Conservation (phyloP, 202 grass and related monocot species). For the Bolboschoenoplectus hybrid region DNA sequence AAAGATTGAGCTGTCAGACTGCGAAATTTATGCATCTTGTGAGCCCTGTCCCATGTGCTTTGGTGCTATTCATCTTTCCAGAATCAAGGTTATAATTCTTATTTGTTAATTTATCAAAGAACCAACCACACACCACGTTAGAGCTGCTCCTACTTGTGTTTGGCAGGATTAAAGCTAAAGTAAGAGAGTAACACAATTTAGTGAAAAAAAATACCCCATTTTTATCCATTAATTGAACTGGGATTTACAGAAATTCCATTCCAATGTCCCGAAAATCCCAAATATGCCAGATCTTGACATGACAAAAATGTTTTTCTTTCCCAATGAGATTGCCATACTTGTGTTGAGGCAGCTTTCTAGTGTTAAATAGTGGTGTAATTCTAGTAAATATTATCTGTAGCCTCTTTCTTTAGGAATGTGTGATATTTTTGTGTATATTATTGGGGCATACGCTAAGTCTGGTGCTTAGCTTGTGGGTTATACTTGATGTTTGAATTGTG, state of each 20-base stretch:
- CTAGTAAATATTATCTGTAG: too few species aligned
- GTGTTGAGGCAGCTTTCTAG: background rate
- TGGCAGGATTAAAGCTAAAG: slow-evolving; percentile 14
- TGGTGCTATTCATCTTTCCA: slow-evolving; percentile 71
- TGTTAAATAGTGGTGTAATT: background rate
- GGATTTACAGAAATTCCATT: slow-evolving; percentile 7
- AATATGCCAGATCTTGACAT: background rate
- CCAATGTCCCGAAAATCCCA: background rate
- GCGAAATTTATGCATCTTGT: slow-evolving; percentile 82
- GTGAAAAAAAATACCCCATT: slow-evolving; percentile 15
- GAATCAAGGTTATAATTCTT: slow-evolving; percentile 60
- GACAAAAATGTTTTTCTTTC: background rate
- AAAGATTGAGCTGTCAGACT: slow-evolving; percentile 76
- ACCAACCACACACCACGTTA: background rate
- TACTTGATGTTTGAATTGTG: background rate
- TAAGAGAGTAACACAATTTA: background rate
- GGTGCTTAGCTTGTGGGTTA: background rate
- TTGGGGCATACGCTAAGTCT: background rate
- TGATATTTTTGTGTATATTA: slow-evolving; percentile 9
- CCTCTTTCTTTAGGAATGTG: background rate
- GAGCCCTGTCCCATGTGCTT: slow-evolving; percentile 87
- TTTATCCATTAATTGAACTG: background rate
- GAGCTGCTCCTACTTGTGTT: background rate
- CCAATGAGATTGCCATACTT: background rate
- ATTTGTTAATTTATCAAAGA: slow-evolving; percentile 28